phyloP scores from a whole-genome alignment of 106 monocot genomes.

The Acorus calamus region DNA sequence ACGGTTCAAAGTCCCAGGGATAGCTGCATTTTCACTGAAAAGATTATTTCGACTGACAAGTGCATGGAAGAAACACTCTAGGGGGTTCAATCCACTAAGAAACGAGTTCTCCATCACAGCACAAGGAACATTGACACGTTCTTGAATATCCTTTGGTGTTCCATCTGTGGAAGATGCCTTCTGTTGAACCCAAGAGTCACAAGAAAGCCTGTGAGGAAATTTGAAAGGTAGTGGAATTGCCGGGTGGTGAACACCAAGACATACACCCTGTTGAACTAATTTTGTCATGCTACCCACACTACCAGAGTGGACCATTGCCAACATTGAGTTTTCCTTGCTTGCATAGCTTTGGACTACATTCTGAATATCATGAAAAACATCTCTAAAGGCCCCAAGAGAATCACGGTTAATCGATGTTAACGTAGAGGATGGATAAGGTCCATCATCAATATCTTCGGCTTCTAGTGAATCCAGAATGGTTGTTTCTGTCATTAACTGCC shows the following conservation, averaged over 20 bases:
- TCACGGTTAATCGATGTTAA: conserved; percentile 12
- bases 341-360: conserved; percentile 34
- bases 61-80: conserved; percentile 72
- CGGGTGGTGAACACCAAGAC: conserved; percentile 64
- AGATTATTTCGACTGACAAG: conserved; percentile 47
- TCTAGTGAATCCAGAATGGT: neutral
- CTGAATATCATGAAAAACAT: conserved; percentile 54
- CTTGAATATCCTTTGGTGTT: neutral
- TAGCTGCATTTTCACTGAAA: conserved; percentile 70
- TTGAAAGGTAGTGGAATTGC: conserved; percentile 28
- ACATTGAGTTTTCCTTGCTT: conserved; percentile 53
- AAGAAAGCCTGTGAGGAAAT: conserved; percentile 25
- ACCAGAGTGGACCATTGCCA: conserved; percentile 73
- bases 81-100: conserved; percentile 74
- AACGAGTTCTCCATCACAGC: conserved; percentile 60
- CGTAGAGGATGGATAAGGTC: neutral
- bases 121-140: conserved; percentile 19
- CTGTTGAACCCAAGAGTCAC: conserved; percentile 27
- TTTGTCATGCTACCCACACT: conserved; percentile 75
- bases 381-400: conserved; percentile 53
- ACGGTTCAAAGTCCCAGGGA: conserved; percentile 74
- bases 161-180: conserved; percentile 9
- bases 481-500: conserved; percentile 25
- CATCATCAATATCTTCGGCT: no score
- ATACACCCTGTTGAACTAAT: conserved; percentile 66